Evolutionary conservation across 2,329 filamentous ascomycete species (phyloP), one percentile per base, ranked within the genome.

Genomic region (Didymella segeticola): DNA sequence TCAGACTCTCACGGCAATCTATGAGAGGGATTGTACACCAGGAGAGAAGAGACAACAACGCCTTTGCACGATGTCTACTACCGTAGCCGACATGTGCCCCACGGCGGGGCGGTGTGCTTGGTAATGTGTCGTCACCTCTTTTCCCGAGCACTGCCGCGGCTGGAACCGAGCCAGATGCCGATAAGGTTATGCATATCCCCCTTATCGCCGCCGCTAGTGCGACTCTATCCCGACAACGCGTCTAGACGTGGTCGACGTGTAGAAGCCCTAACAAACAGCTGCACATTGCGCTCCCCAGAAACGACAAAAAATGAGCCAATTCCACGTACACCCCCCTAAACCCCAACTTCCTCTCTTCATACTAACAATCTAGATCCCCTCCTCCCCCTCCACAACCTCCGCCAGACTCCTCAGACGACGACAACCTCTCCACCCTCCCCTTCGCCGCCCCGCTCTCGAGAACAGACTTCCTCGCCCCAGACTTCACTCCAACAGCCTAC

Each of bases 361-460:
- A 14, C 11, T 8, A 14, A 34, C 26, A 10, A n/a, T 6, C 17
- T 17, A 59, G 56, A 53, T 62, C 43, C 53, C 60, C 31, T 60
- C 62, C 57, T 58, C 60, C 45, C 53, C 33, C 50, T 27, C 34
- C 30, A 22, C 42, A 10, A 52, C 53, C 19, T 47, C 49, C 23
- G 41, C 55, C 62, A 52, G 14, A 38, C 45, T 47, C 53, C 14
- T 76, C 78, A 54, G 79, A 86, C 66, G 85, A 90, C 66, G 86
- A 89, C 65, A 82, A 85, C 65, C 75, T 77, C 47, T 77, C 78
- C 59, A 86, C 87, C 17, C 86, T 98, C 5, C 95, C 95, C 11
- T 98, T 96, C 77, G 95, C 95, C 1, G 83, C 87, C 31, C 91
- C 93, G 3, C 86, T 99, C 14, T 85, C 90, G 1, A 89, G 95